Evolutionary conservation across 208 protist genomes (phyloP), one percentile per base, ranked within the genome.

Genomic region (Leishmania martiniquensis): DNA sequence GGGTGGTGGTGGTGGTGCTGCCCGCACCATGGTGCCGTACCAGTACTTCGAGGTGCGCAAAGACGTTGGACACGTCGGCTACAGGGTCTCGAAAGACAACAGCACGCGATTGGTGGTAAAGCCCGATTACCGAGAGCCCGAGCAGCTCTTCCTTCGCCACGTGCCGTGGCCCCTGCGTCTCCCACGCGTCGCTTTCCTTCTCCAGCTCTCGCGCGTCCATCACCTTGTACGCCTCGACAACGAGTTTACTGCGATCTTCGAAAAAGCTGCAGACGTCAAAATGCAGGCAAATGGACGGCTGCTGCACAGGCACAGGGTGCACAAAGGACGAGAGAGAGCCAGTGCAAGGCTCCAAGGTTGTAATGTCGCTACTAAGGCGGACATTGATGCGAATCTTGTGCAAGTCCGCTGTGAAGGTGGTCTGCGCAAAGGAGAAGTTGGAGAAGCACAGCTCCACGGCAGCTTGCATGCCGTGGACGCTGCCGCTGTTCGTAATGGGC

Each of bases 301-400:
- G 90, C 60, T 85, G 49, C 15, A 97, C 74, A 2, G 93, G 93
- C 29, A 97, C 84, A n/a, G 83, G 84, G 69, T 97, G 93, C 13
- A 97, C 88, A 84, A 90, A 97, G 5, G 91, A 95, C 13, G 93
- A 97, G 68, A 94, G 94, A 5, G 91, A 88, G 6, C 90, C 93
- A 0, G 87, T 76, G 12, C 76, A 79, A 9, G 93, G 93, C 34
- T 91, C 85, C 37, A 87, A 87, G 1, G 91, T 97, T 2, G 90
- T 90, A 37, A 97, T 91, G 79, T 97, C 93, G 47, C 80, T 87
- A 17, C 90, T 94, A 5, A 95, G 81, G 12, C 90, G 86, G 44
- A 97, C 90, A 59, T 85, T 84, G 44, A 97, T 77, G 59, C 93
- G 91, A 74, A 95, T 92, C 78, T 93, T 87, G 15, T 86, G 80